Percentiles rank a stretch among this genome's conserved stretches.
Evolutionary conservation across 1,139 yeast species (phyloP).

Genomic region (Yamadazyma triangularis): DNA sequence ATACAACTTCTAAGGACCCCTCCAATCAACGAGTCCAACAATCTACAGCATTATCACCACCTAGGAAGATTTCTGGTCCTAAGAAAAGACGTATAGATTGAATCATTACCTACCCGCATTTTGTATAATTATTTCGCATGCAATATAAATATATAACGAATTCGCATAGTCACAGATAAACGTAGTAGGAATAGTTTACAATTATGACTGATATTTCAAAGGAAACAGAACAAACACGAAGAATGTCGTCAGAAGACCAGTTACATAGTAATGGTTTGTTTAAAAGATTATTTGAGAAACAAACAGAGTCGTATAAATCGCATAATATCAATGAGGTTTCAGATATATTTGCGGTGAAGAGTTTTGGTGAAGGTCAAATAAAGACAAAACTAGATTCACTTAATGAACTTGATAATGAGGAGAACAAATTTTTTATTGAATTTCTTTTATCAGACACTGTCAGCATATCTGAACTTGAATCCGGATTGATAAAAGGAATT

Average conservation of each 20-base stretch:
- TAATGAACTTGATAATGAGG: not conserved
- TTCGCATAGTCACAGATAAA: too few relatives aligned
- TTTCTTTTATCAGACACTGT: too few relatives aligned
- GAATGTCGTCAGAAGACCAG: too few relatives aligned
- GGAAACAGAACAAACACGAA: too few relatives aligned
- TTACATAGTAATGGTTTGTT: too few relatives aligned
- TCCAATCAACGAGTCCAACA: too few relatives aligned
- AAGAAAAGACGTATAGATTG: not conserved
- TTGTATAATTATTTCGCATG: too few relatives aligned
- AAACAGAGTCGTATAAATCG: slow-evolving; percentile 26
- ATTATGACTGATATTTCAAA: too few relatives aligned
- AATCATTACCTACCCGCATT: too few relatives aligned
- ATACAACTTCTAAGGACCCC: too few relatives aligned
- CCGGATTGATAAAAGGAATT: slow-evolving; percentile 26
- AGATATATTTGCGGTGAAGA: slow-evolving; percentile 21
- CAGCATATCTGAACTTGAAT: slow-evolving; percentile 23
- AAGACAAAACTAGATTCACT: slow-evolving; percentile 3
- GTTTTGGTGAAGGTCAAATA: slow-evolving; percentile 8
- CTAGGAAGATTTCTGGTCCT: not conserved
- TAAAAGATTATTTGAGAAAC: slow-evolving; percentile 31
- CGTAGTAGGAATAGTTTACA: too few relatives aligned
- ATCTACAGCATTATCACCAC: not conserved
- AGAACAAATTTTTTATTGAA: slow-evolving; percentile 1
- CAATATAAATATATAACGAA: too few relatives aligned
- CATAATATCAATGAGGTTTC: slow-evolving; percentile 34